Conservation (phyloP, 176 grass and related monocot genomes). For the Carex scoparia region DNA sequence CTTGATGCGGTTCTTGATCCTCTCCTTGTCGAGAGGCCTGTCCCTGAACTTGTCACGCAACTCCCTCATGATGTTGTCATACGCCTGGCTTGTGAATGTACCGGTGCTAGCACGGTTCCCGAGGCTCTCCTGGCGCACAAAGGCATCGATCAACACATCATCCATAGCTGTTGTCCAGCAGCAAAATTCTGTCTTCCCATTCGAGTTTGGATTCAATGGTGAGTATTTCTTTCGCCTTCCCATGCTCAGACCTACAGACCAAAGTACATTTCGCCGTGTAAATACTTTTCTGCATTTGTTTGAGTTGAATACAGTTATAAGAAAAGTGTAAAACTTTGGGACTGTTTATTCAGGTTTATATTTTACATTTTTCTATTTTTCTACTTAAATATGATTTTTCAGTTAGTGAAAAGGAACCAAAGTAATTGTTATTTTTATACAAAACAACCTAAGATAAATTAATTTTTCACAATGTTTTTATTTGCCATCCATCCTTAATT, state of each 20-base stretch:
- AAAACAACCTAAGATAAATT: not conserved
- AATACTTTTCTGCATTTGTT: not conserved
- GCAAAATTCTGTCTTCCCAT: not conserved
- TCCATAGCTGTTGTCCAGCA: slow-evolving; percentile 21
- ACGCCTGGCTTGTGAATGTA: slow-evolving; percentile 14
- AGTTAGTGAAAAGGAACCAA: not conserved
- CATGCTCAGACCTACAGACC: not conserved
- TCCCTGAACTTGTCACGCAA: slow-evolving; percentile 10
- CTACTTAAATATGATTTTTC: not conserved
- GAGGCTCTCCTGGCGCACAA: slow-evolving; percentile 19
- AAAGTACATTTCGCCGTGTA: not conserved
- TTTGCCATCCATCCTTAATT: not conserved
- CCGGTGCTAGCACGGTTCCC: slow-evolving; percentile 14
- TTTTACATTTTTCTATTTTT: not conserved
- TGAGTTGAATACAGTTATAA: not conserved
- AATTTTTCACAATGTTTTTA: not conserved
- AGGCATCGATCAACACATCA: slow-evolving; percentile 4
- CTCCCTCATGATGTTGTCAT: slow-evolving; percentile 6
- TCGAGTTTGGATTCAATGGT: not conserved
- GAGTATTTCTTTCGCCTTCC: slow-evolving; percentile 18
- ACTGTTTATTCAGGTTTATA: not conserved
- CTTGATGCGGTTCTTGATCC: slow-evolving; percentile 24
- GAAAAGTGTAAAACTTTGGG: not conserved
- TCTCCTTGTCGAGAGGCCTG: slow-evolving; percentile 20
- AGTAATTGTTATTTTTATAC: not conserved